Evolutionary conservation across 805 yeast genomes (phyloP), one percentile per base, ranked within the genome.

Genomic region (Starmerella bombicola): DNA sequence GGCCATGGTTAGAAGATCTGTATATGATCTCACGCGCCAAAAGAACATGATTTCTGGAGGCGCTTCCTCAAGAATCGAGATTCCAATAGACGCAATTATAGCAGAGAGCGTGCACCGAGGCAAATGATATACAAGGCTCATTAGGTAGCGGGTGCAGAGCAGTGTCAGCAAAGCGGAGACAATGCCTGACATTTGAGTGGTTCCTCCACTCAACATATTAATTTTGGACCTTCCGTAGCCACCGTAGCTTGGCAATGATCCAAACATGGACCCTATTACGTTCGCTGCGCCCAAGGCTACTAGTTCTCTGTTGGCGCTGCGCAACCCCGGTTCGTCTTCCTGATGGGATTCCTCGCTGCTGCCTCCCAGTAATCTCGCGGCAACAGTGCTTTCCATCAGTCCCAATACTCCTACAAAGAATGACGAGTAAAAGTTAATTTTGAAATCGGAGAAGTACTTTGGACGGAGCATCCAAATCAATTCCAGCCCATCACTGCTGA

Each of bases 141-240:
- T 61, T 32, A 84, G 60, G 45, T 64, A 77, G 32, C 65, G 64
- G 0, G 80, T 73, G 4, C 83, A 76, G 15, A 82, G 47, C 34
- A 85, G 59, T 0, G 95, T 78, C 4, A 78, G 65, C 2, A 73
- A n/a, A 0, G 94, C 88, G 78, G 86, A 79, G 9, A 81, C 71
- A 3, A 76, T 74, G 0, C 94, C 93, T n/a, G 91, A 72, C 56
- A 78, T 65, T 9, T 86, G 86, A 0, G 95, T 81, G 48, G 73
- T 74, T 0, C 93, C 97, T 4, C 95, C 95, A 12, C 85, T 75
- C 38, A 84, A 64, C 1, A 86, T 80, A 62, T 88, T 88, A 43
- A 88, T 77, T 54, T 81, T 85, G 15, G 94, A 80, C 53, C 97
- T 70, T 2, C 95, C 97, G 55, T 86, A 88, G 0, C 97, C 97